Percentiles rank a stretch among this genome's conserved stretches.
Evolutionary conservation across 805 yeast species (phyloP).

Genomic region (fission yeast (Schizosaccharomyces pombe)): DNA sequence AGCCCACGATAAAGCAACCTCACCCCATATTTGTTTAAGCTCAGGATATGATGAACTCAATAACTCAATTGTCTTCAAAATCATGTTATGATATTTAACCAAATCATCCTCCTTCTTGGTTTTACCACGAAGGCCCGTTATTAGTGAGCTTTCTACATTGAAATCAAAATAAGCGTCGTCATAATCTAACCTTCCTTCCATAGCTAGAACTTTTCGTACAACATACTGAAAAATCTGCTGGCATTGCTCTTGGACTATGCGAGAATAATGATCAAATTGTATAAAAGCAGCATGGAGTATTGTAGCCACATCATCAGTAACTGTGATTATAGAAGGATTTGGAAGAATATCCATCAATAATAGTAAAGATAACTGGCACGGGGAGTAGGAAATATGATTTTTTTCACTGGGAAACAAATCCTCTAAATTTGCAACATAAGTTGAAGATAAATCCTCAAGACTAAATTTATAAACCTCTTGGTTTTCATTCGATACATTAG

Average conservation of each 20-base stretch:
- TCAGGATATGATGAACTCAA: conserved; percentile 14
- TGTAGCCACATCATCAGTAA: conserved; percentile 39
- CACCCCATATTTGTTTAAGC: conserved; percentile 66
- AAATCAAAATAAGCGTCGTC: conserved; percentile 30
- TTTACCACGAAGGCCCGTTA: too few species aligned
- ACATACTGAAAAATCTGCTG: conserved; percentile 16
- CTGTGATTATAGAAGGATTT: conserved; percentile 38
- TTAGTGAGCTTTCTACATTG: too few species aligned
- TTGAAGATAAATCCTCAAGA: conserved; percentile 23
- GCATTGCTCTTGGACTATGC: conserved; percentile 67
- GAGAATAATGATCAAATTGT: conserved; percentile 66
- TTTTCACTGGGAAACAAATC: conserved; percentile 29
- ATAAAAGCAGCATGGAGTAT: conserved; percentile 60
- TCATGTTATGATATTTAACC: conserved; percentile 9
- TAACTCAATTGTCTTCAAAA: conserved; percentile 33
- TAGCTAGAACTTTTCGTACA: conserved; percentile 11
- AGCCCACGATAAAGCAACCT: conserved; percentile 72
- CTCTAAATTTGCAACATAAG: conserved; percentile 57
- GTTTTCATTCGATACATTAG: conserved; percentile 64
- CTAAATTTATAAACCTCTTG: conserved; percentile 13
- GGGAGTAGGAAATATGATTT: conserved; percentile 56
- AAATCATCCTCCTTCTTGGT: too few species aligned
- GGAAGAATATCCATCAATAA: conserved; percentile 58
- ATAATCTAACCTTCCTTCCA: conserved; percentile 51
- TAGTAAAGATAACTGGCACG: conserved; percentile 68